phyloP scores from a whole-genome alignment of 306 rosid genomes.

The Ziziphus jujuba region DNA sequence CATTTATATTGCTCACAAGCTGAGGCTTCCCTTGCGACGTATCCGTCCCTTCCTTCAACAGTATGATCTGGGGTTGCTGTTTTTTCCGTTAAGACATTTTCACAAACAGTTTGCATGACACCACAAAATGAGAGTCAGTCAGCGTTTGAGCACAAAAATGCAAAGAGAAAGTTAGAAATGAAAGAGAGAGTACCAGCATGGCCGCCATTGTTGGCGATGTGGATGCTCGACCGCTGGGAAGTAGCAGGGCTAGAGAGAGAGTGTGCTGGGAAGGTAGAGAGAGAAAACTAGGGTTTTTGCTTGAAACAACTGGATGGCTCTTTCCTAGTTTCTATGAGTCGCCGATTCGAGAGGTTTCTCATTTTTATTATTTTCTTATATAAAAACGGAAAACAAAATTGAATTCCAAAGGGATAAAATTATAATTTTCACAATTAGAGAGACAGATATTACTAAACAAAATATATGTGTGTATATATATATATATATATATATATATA shows the following conservation, averaged over 20 bases:
- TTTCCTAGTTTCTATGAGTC: constrained; percentile 1
- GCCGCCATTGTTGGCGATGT: constrained; percentile 65
- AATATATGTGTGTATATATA: too few species aligned
- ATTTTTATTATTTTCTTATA: not conserved
- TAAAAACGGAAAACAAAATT: not conserved
- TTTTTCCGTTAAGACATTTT: constrained; percentile 24
- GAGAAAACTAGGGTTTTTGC: constrained; percentile 48
- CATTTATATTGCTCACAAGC: constrained; percentile 92
- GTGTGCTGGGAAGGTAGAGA: not conserved
- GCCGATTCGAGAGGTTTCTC: not conserved
- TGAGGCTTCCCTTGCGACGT: constrained; percentile 96
- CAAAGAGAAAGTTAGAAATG: not conserved
- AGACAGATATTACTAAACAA: too few species aligned
- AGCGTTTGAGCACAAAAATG: not conserved
- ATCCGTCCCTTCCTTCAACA: constrained; percentile 93
- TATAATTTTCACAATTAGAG: too few species aligned
- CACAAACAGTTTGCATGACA: constrained; percentile 18
- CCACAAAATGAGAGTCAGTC: constrained; percentile 13
- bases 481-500: too few species aligned
- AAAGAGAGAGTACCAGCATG: constrained; percentile 63
- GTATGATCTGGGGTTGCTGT: constrained; percentile 99
- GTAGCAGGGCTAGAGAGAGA: not conserved
- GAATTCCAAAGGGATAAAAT: too few species aligned
- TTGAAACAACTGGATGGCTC: not conserved
- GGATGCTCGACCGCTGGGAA: constrained; percentile 4